Base-by-base conservation (phyloP, 2,329 filamentous ascomycete genomes). In the Dactylella cylindrospora region DNA sequence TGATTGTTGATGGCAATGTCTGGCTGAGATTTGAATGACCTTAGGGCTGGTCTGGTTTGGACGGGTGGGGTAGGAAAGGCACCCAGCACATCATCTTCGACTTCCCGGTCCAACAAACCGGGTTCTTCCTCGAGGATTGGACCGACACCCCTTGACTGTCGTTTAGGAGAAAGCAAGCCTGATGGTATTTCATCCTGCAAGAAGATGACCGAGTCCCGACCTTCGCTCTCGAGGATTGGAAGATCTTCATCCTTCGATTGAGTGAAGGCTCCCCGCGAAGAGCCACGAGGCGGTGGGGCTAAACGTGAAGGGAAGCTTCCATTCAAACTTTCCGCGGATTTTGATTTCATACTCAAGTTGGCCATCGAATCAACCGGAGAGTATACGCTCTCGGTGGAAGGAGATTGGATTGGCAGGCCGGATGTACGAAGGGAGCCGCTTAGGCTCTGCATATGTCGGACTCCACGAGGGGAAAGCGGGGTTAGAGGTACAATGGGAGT, bases 321-420 rank as follows among this genome's bases (percentile, higher is more conserved):
- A 6, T 20, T 57, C 3, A 64, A 33, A 28, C 59, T 64, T 25
- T 64, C 59, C 2, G 46, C 46, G 9, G 59, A 64, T 28, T 41
- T 64, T 2, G 59, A 57, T 13, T 39, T 46, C 59, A 55, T 20
- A 25, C 52, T 64, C 17, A 64, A 19, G 23, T 64, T 51, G 2
- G 51, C 28, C 8, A 64, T 55, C 3, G 59, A 64, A 13, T 64
- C 59, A 22, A 52, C 51, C 5, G 59, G 59, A 9, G 59, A 64
- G 20, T 64, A 64, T 13, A 57, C 39, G 20, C 59, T 64, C 7
- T 64, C 59, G 3, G 43, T 12, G 2, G 59, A 57, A 13, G 59
- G 59, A 13, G 59, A 64, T 2, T 38, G 38, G 39, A 64, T 39
- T 25, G 57, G 44, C 6, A 62, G 36, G 8, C 57, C 57, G 10